Evolutionary conservation across 2,329 filamentous ascomycete species (phyloP), one percentile per base, ranked within the genome.

Genomic region (Fusarium sp.): DNA sequence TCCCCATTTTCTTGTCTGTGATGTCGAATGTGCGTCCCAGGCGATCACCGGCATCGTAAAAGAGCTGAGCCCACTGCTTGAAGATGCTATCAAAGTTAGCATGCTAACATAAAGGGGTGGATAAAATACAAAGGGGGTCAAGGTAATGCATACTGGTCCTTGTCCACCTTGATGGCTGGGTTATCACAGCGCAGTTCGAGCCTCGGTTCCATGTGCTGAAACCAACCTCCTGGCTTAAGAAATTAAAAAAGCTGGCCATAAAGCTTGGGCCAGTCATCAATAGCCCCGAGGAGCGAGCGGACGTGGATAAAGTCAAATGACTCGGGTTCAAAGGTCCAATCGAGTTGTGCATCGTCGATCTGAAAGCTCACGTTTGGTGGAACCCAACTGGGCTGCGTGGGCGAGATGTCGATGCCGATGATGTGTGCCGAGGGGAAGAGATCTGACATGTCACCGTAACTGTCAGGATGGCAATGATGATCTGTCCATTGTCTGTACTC

Each of bases 11-110:
- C 12, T 59, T 63, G 15, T 71, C 58, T 10, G 66, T 63, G 58
- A 69, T 27, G 12, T 45, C 43, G 20, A 71, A 71, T 1, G 69
- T 69, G 17, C 66, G 62, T 2, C 63, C 63, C 14, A 69, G n/a
- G 10, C 65, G 66, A 17, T 71, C 69, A 6, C 66, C 66, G 7
- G 66, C 69, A 35, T 69, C 45, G 35, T 66, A 63, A 35, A 71
- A 71, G 2, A 71, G 63, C 54, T 66, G 66, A 4, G 63, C 59
- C 69, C 66, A 69, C 37, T 66, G 59, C 20, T 61, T 60, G 25
- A 69, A 69, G 12, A 58, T 15, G 22, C 54, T 58, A 14, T 10
- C 33, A 7, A 10, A 20, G 17, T 54, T 54, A 33, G 50, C 7
- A 17, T 30, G 6, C 15, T 50, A 20, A 22, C n/a, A 5, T 10